A percentile compares a stretch with the other conserved stretches of the same genome.
Conservation (phyloP, 176 grass and related monocot genomes). For the Musa troglodytarum region DNA sequence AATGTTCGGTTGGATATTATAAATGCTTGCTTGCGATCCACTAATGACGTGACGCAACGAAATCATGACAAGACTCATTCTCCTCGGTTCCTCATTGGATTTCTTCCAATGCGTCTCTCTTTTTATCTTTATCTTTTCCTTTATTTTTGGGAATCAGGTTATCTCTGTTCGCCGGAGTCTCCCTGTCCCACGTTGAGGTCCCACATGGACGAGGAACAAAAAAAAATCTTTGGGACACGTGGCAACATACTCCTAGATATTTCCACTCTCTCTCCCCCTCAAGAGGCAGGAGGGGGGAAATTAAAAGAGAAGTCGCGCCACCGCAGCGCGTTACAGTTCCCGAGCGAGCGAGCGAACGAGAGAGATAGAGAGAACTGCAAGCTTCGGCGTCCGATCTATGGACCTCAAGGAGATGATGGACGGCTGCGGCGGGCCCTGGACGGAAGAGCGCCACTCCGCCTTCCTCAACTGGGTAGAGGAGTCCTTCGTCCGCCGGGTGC, state of each 20-base stretch:
- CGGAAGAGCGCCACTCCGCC: slow-evolving; percentile 75
- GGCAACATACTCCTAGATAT: neutral
- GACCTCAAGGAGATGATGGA: slow-evolving; percentile 31
- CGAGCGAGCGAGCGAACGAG: neutral
- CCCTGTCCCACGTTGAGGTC: too few relatives aligned
- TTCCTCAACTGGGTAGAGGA: slow-evolving; percentile 82
- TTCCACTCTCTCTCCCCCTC: neutral
- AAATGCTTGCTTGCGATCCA: too few relatives aligned
- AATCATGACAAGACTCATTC: too few relatives aligned
- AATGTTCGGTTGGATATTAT: too few relatives aligned
- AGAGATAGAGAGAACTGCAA: too few relatives aligned
- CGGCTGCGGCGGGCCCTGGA: slow-evolving; percentile 35
- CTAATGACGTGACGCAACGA: too few relatives aligned
- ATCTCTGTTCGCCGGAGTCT: too few relatives aligned
- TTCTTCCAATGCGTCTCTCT: too few relatives aligned
- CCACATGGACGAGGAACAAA: neutral
- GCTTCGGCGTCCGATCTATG: neutral
- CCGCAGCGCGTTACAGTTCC: neutral
- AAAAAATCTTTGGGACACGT: neutral
- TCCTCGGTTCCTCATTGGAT: too few relatives aligned
- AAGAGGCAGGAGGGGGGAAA: neutral
- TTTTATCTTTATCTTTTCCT: too few relatives aligned
- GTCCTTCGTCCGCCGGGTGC: slow-evolving; percentile 49
- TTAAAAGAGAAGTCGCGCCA: neutral
- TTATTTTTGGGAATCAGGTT: too few relatives aligned